A percentile compares a stretch with the other conserved stretches of the same genome.
Evolutionary conservation across 345 rosid species (phyloP).

Genomic region (Aegle marmelos): DNA sequence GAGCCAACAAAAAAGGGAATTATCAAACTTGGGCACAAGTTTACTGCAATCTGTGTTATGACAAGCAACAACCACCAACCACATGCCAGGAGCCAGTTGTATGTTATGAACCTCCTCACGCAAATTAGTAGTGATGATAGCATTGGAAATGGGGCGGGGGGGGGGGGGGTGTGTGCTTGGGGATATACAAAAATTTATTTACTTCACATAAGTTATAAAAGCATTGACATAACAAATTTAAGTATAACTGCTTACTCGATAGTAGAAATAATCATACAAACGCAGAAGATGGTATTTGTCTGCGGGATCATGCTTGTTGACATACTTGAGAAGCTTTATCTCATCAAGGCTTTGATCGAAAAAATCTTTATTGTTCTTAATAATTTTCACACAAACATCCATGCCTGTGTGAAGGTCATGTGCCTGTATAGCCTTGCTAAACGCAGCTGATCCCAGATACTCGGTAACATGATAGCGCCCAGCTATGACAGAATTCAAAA

Average conservation of each 20-base stretch:
- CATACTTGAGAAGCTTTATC: conserved; percentile 96
- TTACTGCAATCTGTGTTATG: background rate
- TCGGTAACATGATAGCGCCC: conserved; percentile 99
- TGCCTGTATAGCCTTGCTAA: conserved; percentile 99
- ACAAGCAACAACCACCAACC: background rate
- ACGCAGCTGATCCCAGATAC: conserved; percentile 99
- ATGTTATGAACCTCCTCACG: background rate
- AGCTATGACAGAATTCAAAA: conserved; percentile 88
- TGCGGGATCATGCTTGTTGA: conserved; percentile 97
- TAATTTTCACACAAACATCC: conserved; percentile 97
- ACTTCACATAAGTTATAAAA: background rate
- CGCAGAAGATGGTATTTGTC: conserved; percentile 97
- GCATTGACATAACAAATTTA: conserved; percentile 8
- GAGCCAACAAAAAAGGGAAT: background rate
- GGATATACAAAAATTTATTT: background rate
- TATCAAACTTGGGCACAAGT: background rate
- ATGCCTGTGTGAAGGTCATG: conserved; percentile 98
- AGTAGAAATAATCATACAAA: conserved; percentile 95
- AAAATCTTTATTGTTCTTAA: conserved; percentile 98
- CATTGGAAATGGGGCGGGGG: too few species aligned
- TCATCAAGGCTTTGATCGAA: conserved; percentile 99
- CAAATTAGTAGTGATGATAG: background rate
- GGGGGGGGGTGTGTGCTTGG: background rate
- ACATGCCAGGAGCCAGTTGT: background rate
- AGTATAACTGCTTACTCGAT: conserved; percentile 60